Evolutionary conservation across 345 rosid species (phyloP).

Genomic region (Aegle marmelos): DNA sequence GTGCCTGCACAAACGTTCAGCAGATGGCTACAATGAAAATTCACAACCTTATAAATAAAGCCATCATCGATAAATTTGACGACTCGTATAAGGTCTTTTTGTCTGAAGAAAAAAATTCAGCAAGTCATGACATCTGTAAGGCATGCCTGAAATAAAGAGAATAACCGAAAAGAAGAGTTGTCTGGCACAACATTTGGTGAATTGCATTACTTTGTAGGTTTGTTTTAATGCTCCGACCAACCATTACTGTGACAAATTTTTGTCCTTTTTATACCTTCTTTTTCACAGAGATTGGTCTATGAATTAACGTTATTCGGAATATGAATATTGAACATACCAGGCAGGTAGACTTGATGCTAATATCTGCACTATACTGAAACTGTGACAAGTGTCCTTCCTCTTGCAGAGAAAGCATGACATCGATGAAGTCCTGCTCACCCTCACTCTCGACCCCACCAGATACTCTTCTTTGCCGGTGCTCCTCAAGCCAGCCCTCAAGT

Average conservation of each 20-base stretch:
- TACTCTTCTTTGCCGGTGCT: constrained; percentile 38
- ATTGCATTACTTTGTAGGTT: not conserved
- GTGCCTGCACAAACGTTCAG: constrained; percentile 27
- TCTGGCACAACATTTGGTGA: not conserved
- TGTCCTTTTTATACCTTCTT: too few relatives aligned
- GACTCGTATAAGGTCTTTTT: not conserved
- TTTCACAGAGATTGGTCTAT: not conserved
- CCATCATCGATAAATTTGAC: not conserved
- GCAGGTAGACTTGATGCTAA: constrained; percentile 54
- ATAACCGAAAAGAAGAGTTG: not conserved
- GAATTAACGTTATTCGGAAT: not conserved
- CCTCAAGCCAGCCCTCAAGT: constrained; percentile 37
- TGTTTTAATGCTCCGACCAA: not conserved
- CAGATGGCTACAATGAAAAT: not conserved
- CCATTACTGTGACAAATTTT: not conserved
- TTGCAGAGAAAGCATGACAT: constrained; percentile 49
- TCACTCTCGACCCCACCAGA: constrained; percentile 9
- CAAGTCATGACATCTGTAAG: not conserved
- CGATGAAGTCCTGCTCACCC: constrained; percentile 44
- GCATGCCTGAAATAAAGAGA: not conserved
- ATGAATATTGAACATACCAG: constrained; percentile 34
- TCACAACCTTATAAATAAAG: not conserved
- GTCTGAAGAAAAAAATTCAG: too few relatives aligned
- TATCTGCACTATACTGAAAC: constrained; percentile 39
- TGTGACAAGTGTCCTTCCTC: constrained; percentile 35